phyloP scores from a whole-genome alignment of 441 rosid genomes.

The Kokia cookei region DNA sequence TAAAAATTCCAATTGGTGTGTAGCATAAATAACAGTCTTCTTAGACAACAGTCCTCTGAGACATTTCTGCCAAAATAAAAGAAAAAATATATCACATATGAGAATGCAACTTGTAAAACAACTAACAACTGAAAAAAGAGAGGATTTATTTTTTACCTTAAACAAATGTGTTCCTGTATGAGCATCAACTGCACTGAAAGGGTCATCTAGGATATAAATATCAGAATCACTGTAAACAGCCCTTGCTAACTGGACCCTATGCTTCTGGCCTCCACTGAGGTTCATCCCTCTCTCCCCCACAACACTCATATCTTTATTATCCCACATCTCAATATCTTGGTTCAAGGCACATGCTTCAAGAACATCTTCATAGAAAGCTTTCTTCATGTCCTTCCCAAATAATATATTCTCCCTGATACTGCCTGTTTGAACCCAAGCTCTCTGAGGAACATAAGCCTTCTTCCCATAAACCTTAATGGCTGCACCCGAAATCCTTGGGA shows the following conservation, averaged over 20 bases:
- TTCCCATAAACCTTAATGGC: constrained; percentile 37
- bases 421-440: constrained; percentile 71
- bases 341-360: constrained; percentile 46
- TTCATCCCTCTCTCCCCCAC: constrained; percentile 68
- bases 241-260: constrained; percentile 65
- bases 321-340: constrained; percentile 43
- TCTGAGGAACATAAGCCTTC: constrained; percentile 62
- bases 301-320: constrained; percentile 33
- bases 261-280: constrained; percentile 77
- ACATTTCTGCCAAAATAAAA: constrained; percentile 44
- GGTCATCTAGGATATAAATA: constrained; percentile 69
- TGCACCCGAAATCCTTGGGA: constrained; percentile 48
- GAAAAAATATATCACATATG: neutral
- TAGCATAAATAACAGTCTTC: constrained; percentile 62
- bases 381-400: constrained; percentile 43
- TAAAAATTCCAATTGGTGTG: constrained; percentile 73
- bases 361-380: constrained; percentile 35
- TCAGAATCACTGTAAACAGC: constrained; percentile 61
- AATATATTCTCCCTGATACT: constrained; percentile 52
- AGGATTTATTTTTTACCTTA: constrained; percentile 30
- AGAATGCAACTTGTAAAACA: neutral
- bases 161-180: constrained; percentile 64
- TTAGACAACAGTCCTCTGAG: constrained; percentile 44
- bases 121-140: neutral
- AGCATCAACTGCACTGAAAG: constrained; percentile 76